Base-by-base conservation (phyloP, 768 basidiomycete genomes). In the Gymnopilus junonius region DNA sequence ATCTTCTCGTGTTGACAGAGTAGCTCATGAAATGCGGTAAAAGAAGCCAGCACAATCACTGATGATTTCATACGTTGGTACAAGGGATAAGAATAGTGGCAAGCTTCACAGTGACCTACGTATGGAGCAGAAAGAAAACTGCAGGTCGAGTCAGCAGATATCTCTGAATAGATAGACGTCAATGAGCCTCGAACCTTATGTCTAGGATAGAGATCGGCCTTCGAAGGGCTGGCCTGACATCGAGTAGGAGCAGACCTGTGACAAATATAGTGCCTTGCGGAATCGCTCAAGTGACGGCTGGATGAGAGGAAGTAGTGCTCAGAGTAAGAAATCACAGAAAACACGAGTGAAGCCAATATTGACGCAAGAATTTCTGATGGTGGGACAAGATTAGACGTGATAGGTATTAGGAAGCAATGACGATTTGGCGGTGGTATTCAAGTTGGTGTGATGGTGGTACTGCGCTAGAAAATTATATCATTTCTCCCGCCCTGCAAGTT, bases 71-170 rank as follows among this genome's bases (percentile, higher is more conserved):
- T 27, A 43, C 11, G 14, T 27, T 25, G 23, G 23, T 27, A 6
- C 14, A 48, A 25, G 5, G 8, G 45, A 48, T 48, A 48, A 48
- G 23, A 11, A 48, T 48, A 48, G 23, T 25, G 14, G 23, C 8
- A 15, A 15, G 8, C 20, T 21, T 14, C 23, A 15, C 14, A 27
- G 5, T 21, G 45, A 25, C 45, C 14, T 7, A n/a, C 17, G 17
- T n/a, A 42, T 31, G 8, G 27, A 15, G 25, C 17, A 17, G 11
- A 12, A 15, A 54, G 20, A 37, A 37, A 34, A 54, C 53, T 37
- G 53, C 53, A 54, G 53, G 51, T 27, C 8, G 10, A 54, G 53
- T 54, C 53, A 54, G 53, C 53, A 37, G 53, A 23, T 21, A 37
- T 8, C 32, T 35, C 23, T 10, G 32, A 35, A 35, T 21, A 21